phyloP scores from a whole-genome alignment of 805 yeast genomes.

The Saccharomycopsis schoenii region DNA sequence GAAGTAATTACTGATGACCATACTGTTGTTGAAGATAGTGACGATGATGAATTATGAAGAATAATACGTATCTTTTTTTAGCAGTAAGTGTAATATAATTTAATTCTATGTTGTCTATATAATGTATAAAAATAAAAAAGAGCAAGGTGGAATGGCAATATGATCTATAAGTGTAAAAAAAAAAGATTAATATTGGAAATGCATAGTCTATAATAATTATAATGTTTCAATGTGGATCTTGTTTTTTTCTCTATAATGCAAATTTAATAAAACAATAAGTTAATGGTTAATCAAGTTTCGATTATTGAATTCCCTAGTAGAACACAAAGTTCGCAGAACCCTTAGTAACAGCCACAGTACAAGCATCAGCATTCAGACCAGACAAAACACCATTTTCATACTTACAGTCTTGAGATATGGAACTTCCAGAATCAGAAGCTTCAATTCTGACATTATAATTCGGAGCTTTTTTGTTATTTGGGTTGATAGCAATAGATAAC shows the following conservation, averaged over 20 bases:
- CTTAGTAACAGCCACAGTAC: constrained; percentile 59
- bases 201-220: not conserved
- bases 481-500: constrained; percentile 67
- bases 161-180: not conserved
- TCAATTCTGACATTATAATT: constrained; percentile 67
- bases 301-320: constrained; percentile 24
- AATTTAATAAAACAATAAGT: no score
- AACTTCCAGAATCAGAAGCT: constrained; percentile 54
- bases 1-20: constrained; percentile 62
- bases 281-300: no score
- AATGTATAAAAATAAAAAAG: not conserved
- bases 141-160: not conserved
- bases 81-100: not conserved
- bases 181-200: not conserved
- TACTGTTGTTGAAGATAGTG: constrained; percentile 30
- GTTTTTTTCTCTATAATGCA: not conserved
- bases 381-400: constrained; percentile 70
- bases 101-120: not conserved
- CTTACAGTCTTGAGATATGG: constrained; percentile 59
- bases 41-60: constrained; percentile 29
- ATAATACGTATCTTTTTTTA: not conserved
- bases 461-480: constrained; percentile 45
- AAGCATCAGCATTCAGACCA: constrained; percentile 58
- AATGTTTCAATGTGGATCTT: not conserved
- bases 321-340: constrained; percentile 57